Evolutionary conservation across 108 stramenopile genomes (phyloP).

Genomic region (Fragilaria radians): DNA sequence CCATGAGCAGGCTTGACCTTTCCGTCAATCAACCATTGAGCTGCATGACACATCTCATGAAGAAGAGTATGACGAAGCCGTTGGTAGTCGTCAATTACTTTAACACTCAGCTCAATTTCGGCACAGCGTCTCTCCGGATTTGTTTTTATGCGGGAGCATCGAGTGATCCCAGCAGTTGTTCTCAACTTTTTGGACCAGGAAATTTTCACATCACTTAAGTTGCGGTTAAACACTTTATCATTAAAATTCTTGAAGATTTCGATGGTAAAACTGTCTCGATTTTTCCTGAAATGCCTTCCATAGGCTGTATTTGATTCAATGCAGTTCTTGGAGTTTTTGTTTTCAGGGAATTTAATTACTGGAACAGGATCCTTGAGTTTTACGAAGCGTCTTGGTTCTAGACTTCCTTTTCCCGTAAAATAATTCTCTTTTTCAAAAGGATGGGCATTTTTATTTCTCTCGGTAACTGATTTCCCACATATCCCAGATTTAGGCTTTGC

Average conservation of each 20-base stretch:
- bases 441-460: no score
- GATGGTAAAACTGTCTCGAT: slow-evolving; percentile 36
- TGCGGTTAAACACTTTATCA: slow-evolving; percentile 30
- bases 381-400: no score
- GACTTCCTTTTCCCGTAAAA: no score
- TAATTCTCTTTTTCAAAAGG: no score
- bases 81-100: slow-evolving; percentile 73
- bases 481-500: no score
- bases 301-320: no score
- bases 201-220: slow-evolving; percentile 38
- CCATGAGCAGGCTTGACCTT: slow-evolving; percentile 84
- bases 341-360: no score
- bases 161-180: slow-evolving; percentile 84
- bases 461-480: no score
- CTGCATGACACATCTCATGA: slow-evolving; percentile 96
- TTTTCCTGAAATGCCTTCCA: slow-evolving; percentile 54
- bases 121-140: slow-evolving; percentile 25
- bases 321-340: no score
- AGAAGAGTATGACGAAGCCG: slow-evolving; percentile 77
- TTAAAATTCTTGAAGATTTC: slow-evolving; percentile 50
- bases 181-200: slow-evolving; percentile 76
- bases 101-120: slow-evolving; percentile 80
- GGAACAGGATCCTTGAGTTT: no score
- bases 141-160: slow-evolving; percentile 20
- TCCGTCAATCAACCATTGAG: slow-evolving; percentile 87